Conservation (phyloP, 164 flowering plant genomes). For the Nelumbo lutea region DNA sequence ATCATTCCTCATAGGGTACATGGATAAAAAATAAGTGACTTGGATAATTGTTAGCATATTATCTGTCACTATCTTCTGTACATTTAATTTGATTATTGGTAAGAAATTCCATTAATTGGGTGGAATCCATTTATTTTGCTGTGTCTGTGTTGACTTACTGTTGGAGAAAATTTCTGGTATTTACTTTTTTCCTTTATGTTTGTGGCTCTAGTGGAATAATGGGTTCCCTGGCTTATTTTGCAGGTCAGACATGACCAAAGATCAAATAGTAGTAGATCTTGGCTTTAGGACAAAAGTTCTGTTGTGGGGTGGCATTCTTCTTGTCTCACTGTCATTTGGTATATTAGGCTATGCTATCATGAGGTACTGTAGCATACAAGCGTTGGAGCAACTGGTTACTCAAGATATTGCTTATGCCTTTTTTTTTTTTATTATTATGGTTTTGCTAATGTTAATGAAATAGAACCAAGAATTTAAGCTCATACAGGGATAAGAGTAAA, state of each 20-base stretch:
- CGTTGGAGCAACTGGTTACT: background rate
- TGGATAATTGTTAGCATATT: too few species aligned
- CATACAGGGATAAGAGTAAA: too few species aligned
- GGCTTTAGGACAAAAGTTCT: slow-evolving; percentile 38
- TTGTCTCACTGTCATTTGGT: slow-evolving; percentile 65
- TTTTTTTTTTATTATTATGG: background rate
- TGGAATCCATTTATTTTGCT: background rate
- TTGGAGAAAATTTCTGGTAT: background rate
- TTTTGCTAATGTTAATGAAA: too few species aligned
- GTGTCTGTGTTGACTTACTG: too few species aligned
- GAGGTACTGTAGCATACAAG: slow-evolving; percentile 37
- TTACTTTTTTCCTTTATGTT: background rate
- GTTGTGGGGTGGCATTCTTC: slow-evolving; percentile 58
- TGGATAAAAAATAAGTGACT: too few species aligned
- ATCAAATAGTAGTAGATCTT: slow-evolving; percentile 62
- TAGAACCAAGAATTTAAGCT: too few species aligned
- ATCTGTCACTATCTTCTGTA: too few species aligned
- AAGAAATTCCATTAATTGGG: background rate
- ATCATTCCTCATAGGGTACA: too few species aligned
- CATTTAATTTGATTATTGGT: too few species aligned
- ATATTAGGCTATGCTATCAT: slow-evolving; percentile 60
- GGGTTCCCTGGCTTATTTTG: slow-evolving; percentile 5
- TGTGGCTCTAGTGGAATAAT: slow-evolving; percentile 1
- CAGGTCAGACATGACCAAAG: slow-evolving; percentile 70
- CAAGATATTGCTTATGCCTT: background rate